Conservation (phyloP, 352 stramenopile genomes). For the Blastocystis sp. region DNA sequence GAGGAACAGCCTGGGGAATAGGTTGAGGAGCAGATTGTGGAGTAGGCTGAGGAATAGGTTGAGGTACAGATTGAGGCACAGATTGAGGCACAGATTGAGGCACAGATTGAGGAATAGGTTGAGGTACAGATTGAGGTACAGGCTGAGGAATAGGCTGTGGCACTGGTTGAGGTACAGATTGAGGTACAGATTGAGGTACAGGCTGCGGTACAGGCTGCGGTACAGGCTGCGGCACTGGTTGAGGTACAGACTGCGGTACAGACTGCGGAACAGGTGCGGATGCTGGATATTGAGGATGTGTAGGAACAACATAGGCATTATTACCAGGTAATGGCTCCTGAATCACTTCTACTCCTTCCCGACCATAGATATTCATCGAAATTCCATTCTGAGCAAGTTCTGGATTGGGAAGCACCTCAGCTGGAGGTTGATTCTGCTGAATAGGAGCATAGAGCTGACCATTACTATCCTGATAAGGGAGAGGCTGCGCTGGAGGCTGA, state of each 20-base stretch:
- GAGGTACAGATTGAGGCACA: not conserved
- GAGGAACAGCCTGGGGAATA: not conserved
- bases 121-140: not conserved
- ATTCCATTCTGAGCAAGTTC: not conserved
- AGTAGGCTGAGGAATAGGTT: not conserved
- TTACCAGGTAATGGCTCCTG: not conserved
- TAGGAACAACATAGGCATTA: constrained; percentile 1
- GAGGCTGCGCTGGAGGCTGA: not conserved
- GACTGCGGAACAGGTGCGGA: not conserved
- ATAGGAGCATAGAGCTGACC: not conserved
- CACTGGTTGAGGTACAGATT: not conserved
- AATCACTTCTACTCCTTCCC: not conserved
- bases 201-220: not conserved
- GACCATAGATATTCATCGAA: constrained; percentile 11
- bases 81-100: not conserved
- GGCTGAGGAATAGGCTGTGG: not conserved
- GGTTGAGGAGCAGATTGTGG: not conserved
- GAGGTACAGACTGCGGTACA: not conserved
- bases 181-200: not conserved
- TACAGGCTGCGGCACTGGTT: not conserved
- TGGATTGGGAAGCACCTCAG: not conserved
- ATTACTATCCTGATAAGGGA: not conserved
- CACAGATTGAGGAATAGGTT: not conserved
- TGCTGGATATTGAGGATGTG: not conserved
- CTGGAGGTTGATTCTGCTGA: not conserved